These are phyloP conservation scores for Moesziomyces antarcticus DNA, from an alignment of 1,284 basidiomycete species.

Conservation along the genomic window DNA sequence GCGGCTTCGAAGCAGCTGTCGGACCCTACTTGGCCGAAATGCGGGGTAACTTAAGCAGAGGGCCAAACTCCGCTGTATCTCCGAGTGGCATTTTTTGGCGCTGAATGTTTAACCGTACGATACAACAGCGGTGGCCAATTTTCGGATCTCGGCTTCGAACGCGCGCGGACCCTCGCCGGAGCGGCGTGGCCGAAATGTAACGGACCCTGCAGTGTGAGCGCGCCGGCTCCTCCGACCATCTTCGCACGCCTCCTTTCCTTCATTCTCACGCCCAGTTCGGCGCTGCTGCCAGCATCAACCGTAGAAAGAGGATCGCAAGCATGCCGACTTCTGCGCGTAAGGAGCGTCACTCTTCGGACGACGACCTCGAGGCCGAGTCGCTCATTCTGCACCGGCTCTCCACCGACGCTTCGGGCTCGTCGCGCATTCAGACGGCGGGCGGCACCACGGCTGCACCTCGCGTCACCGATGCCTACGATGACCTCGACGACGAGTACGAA, in stretches of 20 bases:
- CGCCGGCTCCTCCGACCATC: neutral
- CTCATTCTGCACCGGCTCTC: constrained; percentile 48
- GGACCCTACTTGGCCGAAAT: neutral
- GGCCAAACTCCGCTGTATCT: neutral
- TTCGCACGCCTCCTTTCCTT: neutral
- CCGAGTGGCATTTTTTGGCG: neutral
- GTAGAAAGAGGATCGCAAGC: neutral
- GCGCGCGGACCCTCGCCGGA: too few relatives aligned
- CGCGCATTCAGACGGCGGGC: constrained; percentile 25
- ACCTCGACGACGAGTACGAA: constrained; percentile 39
- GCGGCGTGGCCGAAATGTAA: neutral
- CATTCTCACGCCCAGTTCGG: neutral
- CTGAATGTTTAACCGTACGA: too few relatives aligned
- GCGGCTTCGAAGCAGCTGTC: too few relatives aligned
- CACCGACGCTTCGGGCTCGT: constrained; percentile 32
- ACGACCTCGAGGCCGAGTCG: constrained; percentile 49
- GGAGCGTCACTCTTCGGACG: constrained; percentile 24
- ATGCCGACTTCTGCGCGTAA: constrained; percentile 30
- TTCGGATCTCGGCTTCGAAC: neutral
- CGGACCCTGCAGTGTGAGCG: neutral
- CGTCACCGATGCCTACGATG: constrained; percentile 45
- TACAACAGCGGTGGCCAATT: too few relatives aligned
- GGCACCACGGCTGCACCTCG: constrained; percentile 10
- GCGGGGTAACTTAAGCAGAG: neutral
- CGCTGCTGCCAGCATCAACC: neutral